Evolutionary conservation across 768 basidiomycete species (phyloP), one percentile per base, ranked within the genome.

Genomic region (Lepiota brunneoincarnata): DNA sequence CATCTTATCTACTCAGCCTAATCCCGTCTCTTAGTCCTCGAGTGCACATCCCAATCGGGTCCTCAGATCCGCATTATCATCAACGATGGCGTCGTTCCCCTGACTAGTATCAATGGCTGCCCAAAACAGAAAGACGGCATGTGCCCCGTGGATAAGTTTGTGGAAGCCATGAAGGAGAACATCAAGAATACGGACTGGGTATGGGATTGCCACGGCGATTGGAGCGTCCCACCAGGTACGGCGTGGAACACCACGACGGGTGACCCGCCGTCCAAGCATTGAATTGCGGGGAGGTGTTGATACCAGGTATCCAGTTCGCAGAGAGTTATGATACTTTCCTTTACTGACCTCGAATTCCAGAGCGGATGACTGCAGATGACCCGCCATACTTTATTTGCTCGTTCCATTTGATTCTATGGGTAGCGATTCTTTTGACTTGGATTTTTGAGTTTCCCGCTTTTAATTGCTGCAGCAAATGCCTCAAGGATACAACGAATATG

Each of bases 31-130:
- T 59, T 66, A 92, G 84, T 91, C 7, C 74, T 91, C 0, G 75
- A 78, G 53, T 91, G 88, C 59, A 66, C 72, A 15, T 74, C 74
- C n/a, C 43, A 67, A 21, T 72, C 76, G 18, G 69, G 70, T 26
- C 77, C 71, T 11, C 84, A 92, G 58, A 89, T 95, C 57, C 83
- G 93, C 3, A 75, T 93, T 61, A 84, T 95, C 58, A 79, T 95
- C 66, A 95, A 96, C 70, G 93, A 97, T 62, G 93, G 84, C 0
- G 86, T 90, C 1, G 84, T 83, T 0, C 93, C 93, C 4, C 77
- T 95, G 18, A 89, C 84, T 0, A 83, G 87, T 9, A 80, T 95
- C 58, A 75, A 74, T 12, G 90, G 88, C 5, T 96, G 93, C 61
- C 83, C 81, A 0, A 66, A 76, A 53, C 81, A 90, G 65, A 77